These are phyloP conservation scores for Vitis hybrid DNA, from an alignment of 177 flowering plant species.

Conservation along the genomic window DNA sequence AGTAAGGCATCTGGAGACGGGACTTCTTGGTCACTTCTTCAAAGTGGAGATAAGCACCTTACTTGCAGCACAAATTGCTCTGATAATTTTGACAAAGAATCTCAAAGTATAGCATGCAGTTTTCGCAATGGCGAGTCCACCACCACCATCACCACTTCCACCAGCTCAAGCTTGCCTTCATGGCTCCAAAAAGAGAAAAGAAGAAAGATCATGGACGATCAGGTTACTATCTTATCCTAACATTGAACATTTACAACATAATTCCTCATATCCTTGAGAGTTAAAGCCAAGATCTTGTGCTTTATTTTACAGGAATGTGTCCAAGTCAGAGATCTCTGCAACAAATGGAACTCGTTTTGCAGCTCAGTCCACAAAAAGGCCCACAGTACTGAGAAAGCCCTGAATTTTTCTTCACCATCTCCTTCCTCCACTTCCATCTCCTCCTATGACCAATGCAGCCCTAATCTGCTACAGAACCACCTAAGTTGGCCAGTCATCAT, in stretches of 20 bases:
- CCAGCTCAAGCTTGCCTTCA: constrained; percentile 35
- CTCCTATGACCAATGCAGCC: constrained; percentile 16
- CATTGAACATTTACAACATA: neutral
- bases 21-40: constrained; percentile 10
- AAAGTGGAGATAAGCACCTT: constrained; percentile 10
- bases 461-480: constrained; percentile 5
- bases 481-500: constrained; percentile 29
- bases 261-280: neutral
- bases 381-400: constrained; percentile 10
- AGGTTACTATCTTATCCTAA: constrained; percentile 15
- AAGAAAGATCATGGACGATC: constrained; percentile 5
- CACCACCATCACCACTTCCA: constrained; percentile 4
- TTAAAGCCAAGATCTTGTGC: neutral
- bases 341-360: constrained; percentile 28
- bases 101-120: constrained; percentile 7
- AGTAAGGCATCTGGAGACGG: constrained; percentile 15
- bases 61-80: constrained; percentile 11
- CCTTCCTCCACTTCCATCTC: constrained; percentile 31
- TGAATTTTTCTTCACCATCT: constrained; percentile 20
- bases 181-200: constrained; percentile 42
- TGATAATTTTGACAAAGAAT: constrained; percentile 14
- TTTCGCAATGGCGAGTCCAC: constrained; percentile 1
- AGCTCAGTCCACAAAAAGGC: constrained; percentile 17
- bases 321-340: constrained; percentile 16
- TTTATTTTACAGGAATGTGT: constrained; percentile 18